Conservation (phyloP, 2,329 filamentous ascomycete species). For the Lecanicillium sp. region DNA sequence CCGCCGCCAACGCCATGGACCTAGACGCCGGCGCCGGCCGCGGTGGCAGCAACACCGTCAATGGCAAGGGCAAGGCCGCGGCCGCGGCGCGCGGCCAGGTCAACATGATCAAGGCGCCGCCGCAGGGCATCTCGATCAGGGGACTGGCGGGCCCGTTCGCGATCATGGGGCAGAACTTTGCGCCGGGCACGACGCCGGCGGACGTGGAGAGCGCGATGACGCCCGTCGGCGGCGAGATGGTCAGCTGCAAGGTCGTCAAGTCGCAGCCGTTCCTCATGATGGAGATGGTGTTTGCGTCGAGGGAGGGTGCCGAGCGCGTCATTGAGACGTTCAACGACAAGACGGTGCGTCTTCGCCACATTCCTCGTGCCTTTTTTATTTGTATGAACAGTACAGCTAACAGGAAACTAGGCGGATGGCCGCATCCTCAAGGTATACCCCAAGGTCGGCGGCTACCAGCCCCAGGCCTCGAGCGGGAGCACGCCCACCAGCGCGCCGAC, state of each 20-base stretch:
- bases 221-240: conserved; percentile 63
- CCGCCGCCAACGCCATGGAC: conserved; percentile 35
- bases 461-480: no score
- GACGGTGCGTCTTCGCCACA: conserved; percentile 47
- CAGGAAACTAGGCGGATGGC: conserved; percentile 58
- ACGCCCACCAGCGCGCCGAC: conserved; percentile 15
- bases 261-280: conserved; percentile 66
- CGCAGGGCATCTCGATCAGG: conserved; percentile 59
- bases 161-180: conserved; percentile 76
- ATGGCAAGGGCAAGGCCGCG: conserved; percentile 14
- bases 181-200: conserved; percentile 70
- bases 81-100: conserved; percentile 19
- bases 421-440: conserved; percentile 66
- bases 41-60: conserved; percentile 23
- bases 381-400: not conserved
- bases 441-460: conserved; percentile 46
- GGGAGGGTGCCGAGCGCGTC: conserved; percentile 66
- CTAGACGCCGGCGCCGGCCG: conserved; percentile 23
- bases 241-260: conserved; percentile 62
- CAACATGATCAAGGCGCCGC: conserved; percentile 20
- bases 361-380: not conserved
- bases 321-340: conserved; percentile 74
- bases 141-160: conserved; percentile 68
- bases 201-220: conserved; percentile 79
- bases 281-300: conserved; percentile 68